Percentiles rank a stretch among this genome's conserved stretches.
These are phyloP conservation scores for Volvox carteri DNA, from an alignment of 163 green algal species.

Conservation along the genomic window DNA sequence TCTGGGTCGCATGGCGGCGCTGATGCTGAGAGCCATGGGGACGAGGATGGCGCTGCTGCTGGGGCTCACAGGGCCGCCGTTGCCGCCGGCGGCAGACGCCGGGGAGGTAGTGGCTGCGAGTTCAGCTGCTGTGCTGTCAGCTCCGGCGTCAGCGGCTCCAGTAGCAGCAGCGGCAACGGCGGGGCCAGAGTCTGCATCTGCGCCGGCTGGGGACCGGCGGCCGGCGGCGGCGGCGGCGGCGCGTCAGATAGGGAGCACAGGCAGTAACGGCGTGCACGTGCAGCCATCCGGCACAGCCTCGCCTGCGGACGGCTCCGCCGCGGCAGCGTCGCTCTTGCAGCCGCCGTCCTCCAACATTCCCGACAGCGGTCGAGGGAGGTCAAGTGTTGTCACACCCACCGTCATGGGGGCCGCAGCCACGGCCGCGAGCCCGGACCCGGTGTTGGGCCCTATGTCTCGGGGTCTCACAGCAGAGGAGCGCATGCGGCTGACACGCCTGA, in stretches of 20 bases:
- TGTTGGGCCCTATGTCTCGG: not conserved
- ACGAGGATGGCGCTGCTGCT: slow-evolving; percentile 17
- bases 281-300: no score
- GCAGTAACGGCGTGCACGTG: not conserved
- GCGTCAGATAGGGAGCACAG: not conserved
- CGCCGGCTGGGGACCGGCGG: not conserved
- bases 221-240: not conserved
- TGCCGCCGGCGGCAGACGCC: not conserved
- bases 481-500: slow-evolving; percentile 27
- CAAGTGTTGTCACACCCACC: not conserved
- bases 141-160: not conserved
- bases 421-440: not conserved
- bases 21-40: slow-evolving; percentile 24
- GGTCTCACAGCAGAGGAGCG: slow-evolving; percentile 41
- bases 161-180: not conserved
- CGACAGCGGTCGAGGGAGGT: no score
- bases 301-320: not conserved
- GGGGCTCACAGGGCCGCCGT: not conserved
- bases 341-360: no score
- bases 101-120: not conserved
- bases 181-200: no score
- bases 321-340: no score
- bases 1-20: slow-evolving; percentile 30
- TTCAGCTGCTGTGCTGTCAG: not conserved
- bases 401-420: not conserved